Conservation (phyloP, 208 protist species). For the Balamuthia mandrillaris region DNA sequence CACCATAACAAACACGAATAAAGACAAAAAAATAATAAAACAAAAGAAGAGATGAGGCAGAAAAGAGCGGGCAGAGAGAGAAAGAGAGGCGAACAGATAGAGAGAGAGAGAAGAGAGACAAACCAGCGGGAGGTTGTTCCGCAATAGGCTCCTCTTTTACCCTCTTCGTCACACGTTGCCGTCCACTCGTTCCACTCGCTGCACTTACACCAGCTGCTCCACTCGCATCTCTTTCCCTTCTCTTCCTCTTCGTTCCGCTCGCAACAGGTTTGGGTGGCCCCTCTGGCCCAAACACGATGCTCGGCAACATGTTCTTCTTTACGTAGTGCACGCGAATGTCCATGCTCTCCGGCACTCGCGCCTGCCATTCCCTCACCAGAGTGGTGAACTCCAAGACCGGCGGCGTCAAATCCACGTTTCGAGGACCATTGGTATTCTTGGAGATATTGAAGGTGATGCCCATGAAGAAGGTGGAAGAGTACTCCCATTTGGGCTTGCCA, state of each 20-base stretch:
- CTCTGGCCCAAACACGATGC: not conserved
- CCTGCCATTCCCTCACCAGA: not conserved
- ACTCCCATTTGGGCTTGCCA: not conserved
- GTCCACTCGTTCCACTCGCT: not conserved
- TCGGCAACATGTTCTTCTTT: not conserved
- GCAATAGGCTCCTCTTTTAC: too few relatives aligned
- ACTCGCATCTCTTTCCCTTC: not conserved
- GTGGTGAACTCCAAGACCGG: not conserved
- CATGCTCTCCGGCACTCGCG: not conserved
- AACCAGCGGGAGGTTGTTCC: too few relatives aligned
- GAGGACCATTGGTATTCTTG: not conserved
- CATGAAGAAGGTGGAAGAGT: slow-evolving; percentile 1
- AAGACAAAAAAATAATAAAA: too few relatives aligned
- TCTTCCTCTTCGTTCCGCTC: not conserved
- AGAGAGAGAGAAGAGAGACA: too few relatives aligned
- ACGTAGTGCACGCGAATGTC: not conserved
- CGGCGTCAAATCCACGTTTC: not conserved
- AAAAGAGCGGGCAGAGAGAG: too few relatives aligned
- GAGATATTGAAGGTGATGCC: not conserved
- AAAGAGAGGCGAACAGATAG: too few relatives aligned
- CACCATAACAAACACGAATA: too few relatives aligned
- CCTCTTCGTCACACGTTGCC: too few relatives aligned
- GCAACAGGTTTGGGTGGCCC: not conserved
- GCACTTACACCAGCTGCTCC: not conserved
- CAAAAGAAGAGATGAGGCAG: too few relatives aligned